phyloP scores from a whole-genome alignment of 1,284 basidiomycete genomes.

The Apiotrichum laibachii region DNA sequence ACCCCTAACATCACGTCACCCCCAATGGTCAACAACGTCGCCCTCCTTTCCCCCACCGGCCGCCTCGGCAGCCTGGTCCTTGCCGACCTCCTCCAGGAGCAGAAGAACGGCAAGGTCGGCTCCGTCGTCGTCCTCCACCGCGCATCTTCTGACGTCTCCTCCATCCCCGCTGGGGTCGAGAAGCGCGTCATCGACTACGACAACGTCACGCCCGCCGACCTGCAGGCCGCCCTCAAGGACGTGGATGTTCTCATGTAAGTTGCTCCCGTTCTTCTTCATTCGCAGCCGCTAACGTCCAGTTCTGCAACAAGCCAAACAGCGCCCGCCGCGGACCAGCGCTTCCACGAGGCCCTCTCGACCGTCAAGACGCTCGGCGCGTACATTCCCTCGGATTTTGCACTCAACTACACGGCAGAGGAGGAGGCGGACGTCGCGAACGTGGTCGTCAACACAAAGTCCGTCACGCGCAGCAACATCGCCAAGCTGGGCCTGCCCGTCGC shows the following conservation, averaged over 20 bases:
- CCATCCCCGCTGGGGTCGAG: conserved; percentile 13
- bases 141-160: conserved; percentile 9
- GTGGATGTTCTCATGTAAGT: conserved; percentile 11
- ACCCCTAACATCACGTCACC: not conserved
- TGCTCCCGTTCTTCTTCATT: not conserved
- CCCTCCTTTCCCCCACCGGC: conserved; percentile 17
- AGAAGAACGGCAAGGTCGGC: conserved; percentile 7
- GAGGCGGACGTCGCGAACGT: not conserved
- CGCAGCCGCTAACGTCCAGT: not conserved
- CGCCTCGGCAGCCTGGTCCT: conserved; percentile 8
- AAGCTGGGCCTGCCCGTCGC: conserved; percentile 11
- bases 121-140: conserved; percentile 20
- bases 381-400: conserved; percentile 18
- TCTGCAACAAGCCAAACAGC: conserved; percentile 9
- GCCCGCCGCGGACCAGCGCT: conserved; percentile 1
- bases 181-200: conserved; percentile 14
- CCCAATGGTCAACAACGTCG: conserved; percentile 12
- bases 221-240: conserved; percentile 2
- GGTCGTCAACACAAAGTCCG: conserved; percentile 5
- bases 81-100: conserved; percentile 4
- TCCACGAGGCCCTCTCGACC: conserved; percentile 6
- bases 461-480: not conserved
- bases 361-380: conserved; percentile 9
- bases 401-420: conserved; percentile 10
- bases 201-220: not conserved